These are phyloP conservation scores for Colletotrichum filicis DNA, from an alignment of 2,329 filamentous ascomycete genomes.

Conservation along the genomic window DNA sequence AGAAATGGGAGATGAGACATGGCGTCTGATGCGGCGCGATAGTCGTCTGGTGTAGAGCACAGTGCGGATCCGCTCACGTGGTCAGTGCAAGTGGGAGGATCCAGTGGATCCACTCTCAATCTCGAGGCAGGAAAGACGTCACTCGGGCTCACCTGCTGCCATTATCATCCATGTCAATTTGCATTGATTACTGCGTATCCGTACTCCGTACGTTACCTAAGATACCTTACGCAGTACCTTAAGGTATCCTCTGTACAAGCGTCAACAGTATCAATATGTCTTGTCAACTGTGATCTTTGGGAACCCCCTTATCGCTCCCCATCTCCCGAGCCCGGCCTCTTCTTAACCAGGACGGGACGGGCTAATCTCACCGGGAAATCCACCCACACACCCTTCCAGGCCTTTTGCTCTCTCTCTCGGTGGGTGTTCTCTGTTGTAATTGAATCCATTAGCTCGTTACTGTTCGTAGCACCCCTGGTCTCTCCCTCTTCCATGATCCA, in stretches of 20 bases:
- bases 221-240: no score
- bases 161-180: background rate
- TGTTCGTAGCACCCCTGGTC: background rate
- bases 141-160: background rate
- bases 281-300: slow-evolving; percentile 31
- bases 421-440: background rate
- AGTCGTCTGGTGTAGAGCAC: slow-evolving; percentile 30
- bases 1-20: slow-evolving; percentile 34
- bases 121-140: slow-evolving; percentile 14
- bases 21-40: slow-evolving; percentile 33
- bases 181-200: slow-evolving; percentile 3
- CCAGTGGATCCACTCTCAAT: background rate
- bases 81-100: slow-evolving; percentile 4
- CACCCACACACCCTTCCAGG: slow-evolving; percentile 51
- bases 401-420: background rate
- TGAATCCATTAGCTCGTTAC: background rate
- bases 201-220: no score
- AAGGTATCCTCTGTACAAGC: slow-evolving; percentile 1
- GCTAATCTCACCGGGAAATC: slow-evolving; percentile 55
- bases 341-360: slow-evolving; percentile 39
- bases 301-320: slow-evolving; percentile 44
- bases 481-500: background rate
- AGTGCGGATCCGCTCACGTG: slow-evolving; percentile 4
- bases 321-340: slow-evolving; percentile 37
- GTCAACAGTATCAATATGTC: background rate